phyloP scores from a whole-genome alignment of 176 grass and related monocot species.

The Phoenix dactylifera region DNA sequence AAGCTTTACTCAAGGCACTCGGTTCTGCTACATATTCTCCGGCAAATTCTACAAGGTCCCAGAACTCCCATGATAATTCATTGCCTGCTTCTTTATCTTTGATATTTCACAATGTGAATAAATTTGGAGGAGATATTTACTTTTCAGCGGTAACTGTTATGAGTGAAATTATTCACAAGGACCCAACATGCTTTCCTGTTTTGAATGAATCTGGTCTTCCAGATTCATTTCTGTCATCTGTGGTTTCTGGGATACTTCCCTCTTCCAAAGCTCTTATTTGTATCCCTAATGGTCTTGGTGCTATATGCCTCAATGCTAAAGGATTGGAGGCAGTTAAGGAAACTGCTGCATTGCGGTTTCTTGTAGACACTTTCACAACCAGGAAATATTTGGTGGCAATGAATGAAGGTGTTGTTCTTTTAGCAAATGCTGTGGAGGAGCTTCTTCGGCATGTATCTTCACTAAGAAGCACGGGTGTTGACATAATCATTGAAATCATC shows the following conservation, averaged over 20 bases:
- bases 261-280: slow-evolving; percentile 93
- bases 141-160: slow-evolving; percentile 97
- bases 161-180: slow-evolving; percentile 99
- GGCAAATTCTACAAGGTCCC: slow-evolving; percentile 63
- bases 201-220: slow-evolving; percentile 84
- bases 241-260: slow-evolving; percentile 56
- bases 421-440: slow-evolving; percentile 95
- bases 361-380: slow-evolving; percentile 74
- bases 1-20: slow-evolving; percentile 87
- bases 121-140: slow-evolving; percentile 95
- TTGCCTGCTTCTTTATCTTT: slow-evolving; percentile 81
- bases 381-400: slow-evolving; percentile 91
- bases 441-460: slow-evolving; percentile 93
- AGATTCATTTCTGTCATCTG: slow-evolving; percentile 77
- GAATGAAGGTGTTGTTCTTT: slow-evolving; percentile 93
- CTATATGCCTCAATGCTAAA: slow-evolving; percentile 85
- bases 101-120: slow-evolving; percentile 82
- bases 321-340: slow-evolving; percentile 85
- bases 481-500: slow-evolving; percentile 95
- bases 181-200: slow-evolving; percentile 87
- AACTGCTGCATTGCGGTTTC: slow-evolving; percentile 62
- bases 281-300: slow-evolving; percentile 93
- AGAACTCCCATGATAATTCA: slow-evolving; percentile 61
- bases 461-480: slow-evolving; percentile 81
- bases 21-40: slow-evolving; percentile 92